Base-by-base conservation (phyloP, 2,329 filamentous ascomycete species). In the Penicillium corylophilum region DNA sequence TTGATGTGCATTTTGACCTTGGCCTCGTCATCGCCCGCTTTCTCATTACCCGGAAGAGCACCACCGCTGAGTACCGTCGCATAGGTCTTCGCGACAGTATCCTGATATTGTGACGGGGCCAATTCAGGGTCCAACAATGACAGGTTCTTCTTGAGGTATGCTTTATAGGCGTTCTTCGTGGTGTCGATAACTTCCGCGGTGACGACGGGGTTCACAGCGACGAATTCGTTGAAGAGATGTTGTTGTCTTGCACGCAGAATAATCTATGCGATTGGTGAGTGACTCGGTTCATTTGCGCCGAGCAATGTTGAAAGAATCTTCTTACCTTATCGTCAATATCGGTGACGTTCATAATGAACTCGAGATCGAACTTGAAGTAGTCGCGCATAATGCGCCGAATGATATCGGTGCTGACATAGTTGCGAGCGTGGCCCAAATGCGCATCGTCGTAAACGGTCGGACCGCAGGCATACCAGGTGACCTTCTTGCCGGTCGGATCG, bases 311-410 rank as follows among this genome's bases (percentile, higher is more conserved):
- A n/a, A n/a, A n/a, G n/a, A n/a, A n/a, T n/a, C n/a, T n/a, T n/a
- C 12, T 24, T 5, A 84, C 82, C 79, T 88, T 88, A 72, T 89
- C 85, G 62, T 91, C 88, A 35, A 93, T 82, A 64, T 93, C 91
- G 24, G 91, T 95, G 57, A 94, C 90, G 74, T 95, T 95, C 87
- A 95, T 94, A 59, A 95, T 89, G 74, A 95, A 95, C 54, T 86
- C 84, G 60, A 96, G 83, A 38, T 90, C 77, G 71, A 88, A 94
- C 55, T 84, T 83, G 70, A 95, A 95, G 73, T 94, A 93, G 70
- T 93, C 85, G 65, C 82, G 79, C 71, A 95, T 74, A 63, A 95
- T 89, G 64, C 91, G 85, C 55, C 91, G 83, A 61, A 95, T 85
- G 58, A 95, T 91, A 71, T 96, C 91, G 41, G 89, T 93, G 44